Conservation (phyloP, 768 basidiomycete genomes). For the Naganishia onofrii region DNA sequence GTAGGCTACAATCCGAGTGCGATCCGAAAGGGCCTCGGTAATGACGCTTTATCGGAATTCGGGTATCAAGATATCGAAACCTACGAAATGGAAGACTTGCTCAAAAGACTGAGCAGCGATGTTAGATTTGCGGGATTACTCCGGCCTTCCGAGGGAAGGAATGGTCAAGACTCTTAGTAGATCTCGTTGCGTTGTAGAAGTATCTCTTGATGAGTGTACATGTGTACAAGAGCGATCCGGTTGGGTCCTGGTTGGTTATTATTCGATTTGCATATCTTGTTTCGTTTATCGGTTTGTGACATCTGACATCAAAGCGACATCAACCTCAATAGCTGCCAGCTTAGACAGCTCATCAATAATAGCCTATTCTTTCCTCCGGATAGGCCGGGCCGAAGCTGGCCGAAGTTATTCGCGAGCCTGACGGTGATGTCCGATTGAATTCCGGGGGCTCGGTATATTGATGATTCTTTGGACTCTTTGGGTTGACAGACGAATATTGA, state of each 20-base stretch:
- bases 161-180: background rate
- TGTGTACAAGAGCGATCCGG: no score
- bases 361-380: no score
- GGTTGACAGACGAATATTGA: background rate
- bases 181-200: background rate
- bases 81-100: constrained; percentile 11
- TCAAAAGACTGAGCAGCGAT: background rate
- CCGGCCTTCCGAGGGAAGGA: constrained; percentile 1
- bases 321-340: no score
- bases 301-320: no score
- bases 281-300: no score
- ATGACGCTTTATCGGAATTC: background rate
- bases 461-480: background rate
- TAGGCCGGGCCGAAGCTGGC: background rate
- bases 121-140: constrained; percentile 3
- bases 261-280: no score
- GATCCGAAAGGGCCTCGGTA: constrained; percentile 3
- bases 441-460: background rate
- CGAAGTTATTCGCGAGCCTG: background rate
- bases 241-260: no score
- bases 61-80: background rate
- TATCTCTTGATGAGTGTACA: no score
- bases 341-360: no score
- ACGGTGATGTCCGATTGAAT: background rate
- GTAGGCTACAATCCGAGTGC: background rate